Base-by-base conservation (phyloP, 1,284 basidiomycete species). In the Leccinum ponderosum region DNA sequence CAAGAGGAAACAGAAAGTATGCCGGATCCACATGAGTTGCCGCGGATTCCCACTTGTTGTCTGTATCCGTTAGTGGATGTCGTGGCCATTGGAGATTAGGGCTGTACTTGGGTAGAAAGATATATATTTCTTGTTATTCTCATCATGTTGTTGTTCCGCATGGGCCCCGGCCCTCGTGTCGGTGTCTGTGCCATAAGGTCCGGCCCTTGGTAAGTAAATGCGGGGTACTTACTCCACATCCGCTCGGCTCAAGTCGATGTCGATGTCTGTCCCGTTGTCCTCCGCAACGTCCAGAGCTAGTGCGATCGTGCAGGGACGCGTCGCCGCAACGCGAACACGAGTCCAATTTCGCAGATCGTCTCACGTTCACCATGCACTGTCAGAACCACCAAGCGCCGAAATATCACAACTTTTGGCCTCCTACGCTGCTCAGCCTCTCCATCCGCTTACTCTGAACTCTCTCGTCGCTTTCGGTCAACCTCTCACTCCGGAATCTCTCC, bases 391-490 rank as follows among this genome's bases (percentile, higher is more conserved):
- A 7, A 67, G 54, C 35, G 58, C 65, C 4, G 62, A 76, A 44
- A 53, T 64, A 39, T 70, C 75, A 17, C 73, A 70, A 54, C 65
- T 76, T 33, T 62, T 73, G 14, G 65, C 74, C 39, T 63, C 66
- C 14, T 76, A 74, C 47, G 75, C 75, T 20, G 68, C 73, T 22
- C 75, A 76, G 58, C 66, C 73, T 47, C 69, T 70, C 15, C 73
- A 71, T 8, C 86, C 89, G 6, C 77, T 93, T 48, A 89, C 88
- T 44, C 82, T 93, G 8, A 83, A 84, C 22, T 85, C 84, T 2
- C 77, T 93, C 3, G 79, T 93, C 20, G 89, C 90, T 6, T 89
- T 88, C 69, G 90, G 88, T 20, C 83, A 83, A 53, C 90, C 91
- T 29, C 78, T 90, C 29, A 88, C 86, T 0, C 75, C 83, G n/a